A percentile compares a stretch with the other conserved stretches of the same genome.
Evolutionary conservation across 345 rosid genomes (phyloP).

Genomic region (Citrus hindsii): DNA sequence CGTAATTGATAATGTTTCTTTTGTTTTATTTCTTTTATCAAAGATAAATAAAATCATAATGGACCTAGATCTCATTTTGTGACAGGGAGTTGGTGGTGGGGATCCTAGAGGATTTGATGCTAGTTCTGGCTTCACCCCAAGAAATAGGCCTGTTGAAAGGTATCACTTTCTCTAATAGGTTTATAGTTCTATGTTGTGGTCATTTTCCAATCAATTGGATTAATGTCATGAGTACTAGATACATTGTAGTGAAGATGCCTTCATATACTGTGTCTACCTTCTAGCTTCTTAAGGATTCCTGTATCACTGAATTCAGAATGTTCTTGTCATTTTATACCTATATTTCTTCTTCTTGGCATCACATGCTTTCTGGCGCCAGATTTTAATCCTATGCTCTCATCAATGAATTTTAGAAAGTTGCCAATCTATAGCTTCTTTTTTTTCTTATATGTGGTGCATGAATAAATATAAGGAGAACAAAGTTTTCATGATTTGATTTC

Average conservation of each 20-base stretch:
- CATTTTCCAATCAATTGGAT: neutral
- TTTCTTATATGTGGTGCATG: neutral
- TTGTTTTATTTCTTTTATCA: slow-evolving; percentile 6
- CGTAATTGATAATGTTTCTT: neutral
- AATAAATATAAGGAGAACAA: neutral
- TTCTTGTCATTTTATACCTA: neutral
- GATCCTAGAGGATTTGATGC: slow-evolving; percentile 55
- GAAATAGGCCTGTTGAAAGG: slow-evolving; percentile 58
- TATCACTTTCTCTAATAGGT: slow-evolving; percentile 16
- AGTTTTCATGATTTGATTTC: neutral
- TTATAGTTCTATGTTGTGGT: neutral
- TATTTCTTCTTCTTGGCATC: neutral
- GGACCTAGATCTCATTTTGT: neutral
- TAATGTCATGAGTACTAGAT: neutral
- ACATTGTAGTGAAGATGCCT: neutral
- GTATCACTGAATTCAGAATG: neutral
- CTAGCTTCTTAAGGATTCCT: too few species aligned
- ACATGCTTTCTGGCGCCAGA: neutral
- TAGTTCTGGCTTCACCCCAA: slow-evolving; percentile 42
- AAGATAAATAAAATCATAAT: neutral
- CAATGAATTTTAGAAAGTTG: neutral
- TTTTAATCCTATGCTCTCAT: neutral
- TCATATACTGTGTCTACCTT: neutral
- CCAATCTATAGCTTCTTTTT: neutral
- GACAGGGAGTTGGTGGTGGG: slow-evolving; percentile 43